Base-by-base conservation (phyloP, 331 rosid genomes). In the Pyracantha coccinea region DNA sequence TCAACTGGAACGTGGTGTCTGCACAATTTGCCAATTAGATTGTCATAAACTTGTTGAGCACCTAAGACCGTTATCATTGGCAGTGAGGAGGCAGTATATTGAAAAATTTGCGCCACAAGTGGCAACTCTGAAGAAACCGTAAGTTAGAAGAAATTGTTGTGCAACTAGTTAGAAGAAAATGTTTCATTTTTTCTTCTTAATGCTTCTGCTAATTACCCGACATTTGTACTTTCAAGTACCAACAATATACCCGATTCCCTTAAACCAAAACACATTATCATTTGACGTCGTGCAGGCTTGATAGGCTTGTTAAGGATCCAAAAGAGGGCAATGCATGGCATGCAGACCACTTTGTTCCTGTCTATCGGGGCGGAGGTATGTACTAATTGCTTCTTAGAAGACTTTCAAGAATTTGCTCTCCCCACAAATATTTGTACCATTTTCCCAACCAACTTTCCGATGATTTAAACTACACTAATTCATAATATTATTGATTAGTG, bases 261-360 rank as follows among this genome's bases (percentile, higher is more conserved):
- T 1, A 9, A 70, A 74, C 47, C 69, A 27, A 63, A 28, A 35
- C 67, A 63, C 70, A 32, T 71, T 20, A 35, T 44, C 35, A 32
- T 33, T 33, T 57, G 24, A 23, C 55, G 23, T 72, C 16, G 35
- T 83, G 87, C 87, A 91, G 98, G 90, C 79, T 90, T 31, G 92
- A 94, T 67, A 88, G 86, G 83, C 90, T 94, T 84, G 88, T 89
- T 66, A 83, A 86, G 71, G 92, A 91, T 82, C 97, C 97, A 41
- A 80, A 27, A 65, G 99, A 94, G 86, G 99, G 99, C 80, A 88
- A 90, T 60, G 91, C 96, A 28, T 91, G 99, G 97, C 97, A 94
- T 77, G 99, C 97, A 77, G 99, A 94, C 79, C 99, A 92, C 81
- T 89, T 92, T 65, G 82, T 94, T 88, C 95, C 96, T 53, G 99